phyloP scores from a whole-genome alignment of 257 asterid species.

The Gentiana dahurica region DNA sequence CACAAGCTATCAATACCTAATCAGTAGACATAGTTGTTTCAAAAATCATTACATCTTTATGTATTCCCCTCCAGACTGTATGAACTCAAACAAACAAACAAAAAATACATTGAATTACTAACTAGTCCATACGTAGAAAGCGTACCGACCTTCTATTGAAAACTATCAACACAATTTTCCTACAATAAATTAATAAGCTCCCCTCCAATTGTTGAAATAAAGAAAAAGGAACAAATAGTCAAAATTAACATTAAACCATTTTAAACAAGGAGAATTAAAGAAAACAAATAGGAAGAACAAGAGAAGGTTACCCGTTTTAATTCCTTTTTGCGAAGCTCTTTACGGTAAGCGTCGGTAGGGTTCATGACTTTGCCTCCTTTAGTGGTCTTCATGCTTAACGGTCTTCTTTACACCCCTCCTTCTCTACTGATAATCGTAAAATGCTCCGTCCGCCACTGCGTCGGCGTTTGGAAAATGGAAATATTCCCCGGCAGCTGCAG shows the following conservation, averaged over 20 bases:
- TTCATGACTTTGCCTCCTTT: conserved; percentile 99
- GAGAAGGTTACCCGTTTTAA: conserved; percentile 60
- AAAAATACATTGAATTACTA: no score
- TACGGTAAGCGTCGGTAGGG: conserved; percentile 98
- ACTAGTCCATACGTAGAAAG: no score
- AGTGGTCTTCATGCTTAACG: conserved; percentile 64
- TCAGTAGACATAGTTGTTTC: no score
- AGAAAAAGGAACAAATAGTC: not conserved
- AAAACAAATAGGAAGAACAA: not conserved
- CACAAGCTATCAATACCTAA: no score
- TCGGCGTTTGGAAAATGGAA: not conserved
- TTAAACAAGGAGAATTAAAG: not conserved
- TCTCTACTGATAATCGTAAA: not conserved
- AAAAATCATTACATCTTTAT: no score
- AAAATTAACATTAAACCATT: not conserved
- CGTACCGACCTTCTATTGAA: no score
- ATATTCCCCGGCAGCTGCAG: not conserved
- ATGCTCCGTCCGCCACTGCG: not conserved
- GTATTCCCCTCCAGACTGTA: no score
- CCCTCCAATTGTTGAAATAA: no score
- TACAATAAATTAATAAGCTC: no score
- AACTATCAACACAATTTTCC: no score
- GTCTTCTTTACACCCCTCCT: not conserved
- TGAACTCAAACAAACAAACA: no score
- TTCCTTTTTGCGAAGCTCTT: conserved; percentile 87